Base-by-base conservation (phyloP, 2,329 filamentous ascomycete species). In the Onygenales sp. region DNA sequence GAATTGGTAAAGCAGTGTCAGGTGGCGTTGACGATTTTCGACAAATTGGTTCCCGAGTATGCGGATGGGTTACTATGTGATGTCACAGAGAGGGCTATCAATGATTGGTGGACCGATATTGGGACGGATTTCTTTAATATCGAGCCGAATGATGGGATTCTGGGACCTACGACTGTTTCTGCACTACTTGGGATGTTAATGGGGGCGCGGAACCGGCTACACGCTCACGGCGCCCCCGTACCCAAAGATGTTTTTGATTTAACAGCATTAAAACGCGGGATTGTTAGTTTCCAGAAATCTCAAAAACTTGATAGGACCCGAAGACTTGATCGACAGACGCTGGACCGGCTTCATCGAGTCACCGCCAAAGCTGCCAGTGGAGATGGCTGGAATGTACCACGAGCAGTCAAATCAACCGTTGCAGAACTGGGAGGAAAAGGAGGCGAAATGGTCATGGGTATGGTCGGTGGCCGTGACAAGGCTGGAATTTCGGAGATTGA, bases 91-190 rank as follows among this genome's bases (percentile, higher is more conserved):
- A 85, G 80, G 57, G 89, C 91, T 1, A 83, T 97, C 61, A 86
- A 85, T 57, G 88, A 96, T 67, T 98, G 93, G 93, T 97, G 93
- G 93, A 85, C 87, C 1, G 88, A 95, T 63, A 86, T 96, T 55
- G 93, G 93, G 1, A 85, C 85, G 0, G 92, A 97, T 59, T 85
- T 93, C 63, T 96, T 92, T 74, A 94, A 92, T 52, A 82, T 90
- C 36, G 93, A 97, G 68, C 92, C 93, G 1, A 87, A 86, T 8
- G 93, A 98, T 70, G 92, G 92, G 10, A 90, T 95, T 21, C 74
- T 98, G 2, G 93, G 93, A 0, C 91, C 93, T 2, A 94, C 88
- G 0, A 96, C 91, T 0, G 90, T 97, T 6, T 84, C 91, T 21
- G 92, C 88, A 2, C 71, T 98, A 17, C 74, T 98, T 4, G 93